Evolutionary conservation across 441 rosid species (phyloP).

Genomic region (Breynia disticha): DNA sequence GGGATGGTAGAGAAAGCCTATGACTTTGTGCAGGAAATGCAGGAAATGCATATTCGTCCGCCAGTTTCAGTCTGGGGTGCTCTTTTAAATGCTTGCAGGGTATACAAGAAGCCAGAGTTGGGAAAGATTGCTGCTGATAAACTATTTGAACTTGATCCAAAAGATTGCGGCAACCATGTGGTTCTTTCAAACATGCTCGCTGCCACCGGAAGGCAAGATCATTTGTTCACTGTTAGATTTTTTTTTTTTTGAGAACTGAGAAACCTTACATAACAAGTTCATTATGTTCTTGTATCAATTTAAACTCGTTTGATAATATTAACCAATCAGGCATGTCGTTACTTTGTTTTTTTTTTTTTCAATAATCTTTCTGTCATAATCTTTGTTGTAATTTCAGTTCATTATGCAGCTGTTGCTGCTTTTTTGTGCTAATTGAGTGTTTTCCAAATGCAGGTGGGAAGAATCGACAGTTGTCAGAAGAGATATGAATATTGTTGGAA

Average conservation of each 20-base stretch:
- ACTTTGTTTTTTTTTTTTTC: not conserved
- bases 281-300: no score
- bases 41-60: conserved; percentile 55
- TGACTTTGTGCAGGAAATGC: conserved; percentile 40
- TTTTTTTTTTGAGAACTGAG: not conserved
- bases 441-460: conserved; percentile 51
- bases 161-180: conserved; percentile 75
- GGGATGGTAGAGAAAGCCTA: conserved; percentile 72
- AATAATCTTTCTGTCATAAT: not conserved
- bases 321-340: no score
- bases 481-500: conserved; percentile 61
- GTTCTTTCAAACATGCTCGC: conserved; percentile 75
- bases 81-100: conserved; percentile 77
- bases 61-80: conserved; percentile 83
- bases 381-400: not conserved
- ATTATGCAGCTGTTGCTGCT: not conserved
- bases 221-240: conserved; percentile 2
- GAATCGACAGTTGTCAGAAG: conserved; percentile 66
- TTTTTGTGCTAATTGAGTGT: not conserved
- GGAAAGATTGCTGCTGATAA: conserved; percentile 62
- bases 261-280: not conserved
- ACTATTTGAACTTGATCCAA: conserved; percentile 69
- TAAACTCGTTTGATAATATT: no score
- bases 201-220: conserved; percentile 57
- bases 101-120: conserved; percentile 49